Evolutionary conservation across 106 monocot genomes (phyloP).

Genomic region (Apostasia ramifera): DNA sequence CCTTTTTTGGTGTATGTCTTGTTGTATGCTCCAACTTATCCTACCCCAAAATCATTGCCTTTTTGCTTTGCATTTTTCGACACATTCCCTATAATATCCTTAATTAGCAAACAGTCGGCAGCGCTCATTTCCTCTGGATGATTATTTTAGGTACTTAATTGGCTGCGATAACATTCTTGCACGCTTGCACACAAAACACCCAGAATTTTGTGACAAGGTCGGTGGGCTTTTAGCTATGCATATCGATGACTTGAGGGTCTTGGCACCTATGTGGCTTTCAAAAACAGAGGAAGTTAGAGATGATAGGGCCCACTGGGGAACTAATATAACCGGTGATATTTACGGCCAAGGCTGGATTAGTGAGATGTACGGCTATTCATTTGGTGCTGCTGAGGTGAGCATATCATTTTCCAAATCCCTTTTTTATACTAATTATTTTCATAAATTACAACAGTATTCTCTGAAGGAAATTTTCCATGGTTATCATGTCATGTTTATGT

Average conservation of each 20-base stretch:
- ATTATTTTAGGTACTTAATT: constrained; percentile 55
- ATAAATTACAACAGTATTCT: constrained; percentile 5
- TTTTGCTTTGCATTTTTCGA: neutral
- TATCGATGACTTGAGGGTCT: constrained; percentile 82
- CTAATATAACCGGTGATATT: constrained; percentile 93
- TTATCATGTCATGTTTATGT: constrained; percentile 1
- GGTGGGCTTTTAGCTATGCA: constrained; percentile 95
- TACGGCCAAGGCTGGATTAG: constrained; percentile 96
- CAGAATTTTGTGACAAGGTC: constrained; percentile 95
- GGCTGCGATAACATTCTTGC: constrained; percentile 97
- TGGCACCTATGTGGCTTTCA: constrained; percentile 94
- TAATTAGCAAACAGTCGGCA: neutral
- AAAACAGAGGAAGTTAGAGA: constrained; percentile 96
- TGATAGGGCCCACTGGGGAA: constrained; percentile 85
- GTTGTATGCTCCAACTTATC: neutral
- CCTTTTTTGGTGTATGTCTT: too few relatives aligned
- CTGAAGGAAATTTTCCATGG: neutral
- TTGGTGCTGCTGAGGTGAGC: constrained; percentile 97
- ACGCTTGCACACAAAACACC: constrained; percentile 77
- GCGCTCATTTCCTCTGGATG: constrained; percentile 5
- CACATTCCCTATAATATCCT: neutral
- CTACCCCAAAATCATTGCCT: neutral
- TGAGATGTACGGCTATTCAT: constrained; percentile 99
- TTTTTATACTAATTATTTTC: neutral
- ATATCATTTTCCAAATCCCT: neutral